phyloP scores from a whole-genome alignment of 2,329 filamentous ascomycete genomes.

The Neurospora crassa region DNA sequence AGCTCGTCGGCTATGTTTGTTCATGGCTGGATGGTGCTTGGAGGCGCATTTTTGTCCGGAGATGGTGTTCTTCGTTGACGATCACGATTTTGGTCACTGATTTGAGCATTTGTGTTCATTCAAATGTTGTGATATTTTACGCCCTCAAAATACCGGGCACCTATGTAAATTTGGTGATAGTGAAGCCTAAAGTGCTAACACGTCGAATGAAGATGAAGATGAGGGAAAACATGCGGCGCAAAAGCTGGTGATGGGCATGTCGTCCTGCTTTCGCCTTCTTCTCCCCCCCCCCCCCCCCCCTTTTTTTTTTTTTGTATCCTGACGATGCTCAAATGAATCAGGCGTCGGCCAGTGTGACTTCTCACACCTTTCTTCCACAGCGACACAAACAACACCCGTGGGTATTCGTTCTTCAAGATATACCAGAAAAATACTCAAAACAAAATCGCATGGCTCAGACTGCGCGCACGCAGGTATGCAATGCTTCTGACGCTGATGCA shows the following conservation, averaged over 20 bases:
- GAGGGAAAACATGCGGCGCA: not conserved
- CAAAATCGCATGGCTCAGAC: not conserved
- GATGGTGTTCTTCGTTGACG: not conserved
- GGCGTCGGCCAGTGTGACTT: not conserved
- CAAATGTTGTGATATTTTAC: not conserved
- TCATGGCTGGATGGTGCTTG: not conserved
- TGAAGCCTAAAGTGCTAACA: not conserved
- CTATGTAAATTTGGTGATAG: rapidly evolving
- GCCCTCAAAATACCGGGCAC: not conserved
- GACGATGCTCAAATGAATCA: not conserved
- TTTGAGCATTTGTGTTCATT: not conserved
- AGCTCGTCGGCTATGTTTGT: not conserved
- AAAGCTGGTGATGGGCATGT: not conserved
- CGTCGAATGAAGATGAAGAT: not conserved
- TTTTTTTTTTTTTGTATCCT: not conserved
- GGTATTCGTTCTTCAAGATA: not conserved
- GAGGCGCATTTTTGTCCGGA: not conserved
- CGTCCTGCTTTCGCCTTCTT: not conserved
- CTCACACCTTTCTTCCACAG: not conserved
- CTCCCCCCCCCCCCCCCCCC: no score
- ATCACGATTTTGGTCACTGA: not conserved
- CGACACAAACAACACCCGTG: not conserved
- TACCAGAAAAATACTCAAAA: not conserved
- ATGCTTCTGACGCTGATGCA: not conserved
- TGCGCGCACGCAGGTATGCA: not conserved